A percentile compares a stretch with the other conserved stretches of the same genome.
Conservation (phyloP, 441 rosid genomes). For the Mallotus repandus region DNA sequence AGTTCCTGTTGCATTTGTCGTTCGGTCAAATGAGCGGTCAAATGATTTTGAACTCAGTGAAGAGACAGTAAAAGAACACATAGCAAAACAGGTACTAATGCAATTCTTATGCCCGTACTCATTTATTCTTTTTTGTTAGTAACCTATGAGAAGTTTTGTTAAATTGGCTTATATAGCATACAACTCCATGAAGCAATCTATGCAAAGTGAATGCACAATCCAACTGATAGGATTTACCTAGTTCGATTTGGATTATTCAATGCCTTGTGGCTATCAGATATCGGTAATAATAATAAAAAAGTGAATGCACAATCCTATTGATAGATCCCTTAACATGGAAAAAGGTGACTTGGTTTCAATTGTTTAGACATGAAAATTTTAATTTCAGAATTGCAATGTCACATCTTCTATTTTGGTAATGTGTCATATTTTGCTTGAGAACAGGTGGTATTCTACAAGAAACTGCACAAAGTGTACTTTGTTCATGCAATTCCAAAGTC, state of each 20-base stretch:
- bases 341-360: too few relatives aligned
- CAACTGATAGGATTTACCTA: not conserved
- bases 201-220: not conserved
- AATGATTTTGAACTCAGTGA: conserved; percentile 57
- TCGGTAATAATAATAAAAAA: not conserved
- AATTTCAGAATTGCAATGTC: not conserved
- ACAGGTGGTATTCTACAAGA: conserved; percentile 92
- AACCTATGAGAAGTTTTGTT: not conserved
- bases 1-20: conserved; percentile 91
- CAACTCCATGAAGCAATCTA: not conserved
- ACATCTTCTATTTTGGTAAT: too few relatives aligned
- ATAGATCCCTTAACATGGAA: too few relatives aligned
- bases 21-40: conserved; percentile 55
- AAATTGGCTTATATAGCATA: too few relatives aligned
- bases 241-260: too few relatives aligned
- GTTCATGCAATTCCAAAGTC: conserved; percentile 83
- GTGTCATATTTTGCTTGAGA: not conserved
- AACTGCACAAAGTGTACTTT: conserved; percentile 67
- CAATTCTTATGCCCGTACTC: not conserved
- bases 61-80: conserved; percentile 64
- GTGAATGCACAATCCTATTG: not conserved
- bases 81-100: conserved; percentile 65
- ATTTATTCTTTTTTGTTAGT: not conserved
- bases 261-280: too few relatives aligned
- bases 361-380: not conserved